Evolutionary conservation across 345 rosid genomes (phyloP).

Genomic region (Aquilaria malaccensis): DNA sequence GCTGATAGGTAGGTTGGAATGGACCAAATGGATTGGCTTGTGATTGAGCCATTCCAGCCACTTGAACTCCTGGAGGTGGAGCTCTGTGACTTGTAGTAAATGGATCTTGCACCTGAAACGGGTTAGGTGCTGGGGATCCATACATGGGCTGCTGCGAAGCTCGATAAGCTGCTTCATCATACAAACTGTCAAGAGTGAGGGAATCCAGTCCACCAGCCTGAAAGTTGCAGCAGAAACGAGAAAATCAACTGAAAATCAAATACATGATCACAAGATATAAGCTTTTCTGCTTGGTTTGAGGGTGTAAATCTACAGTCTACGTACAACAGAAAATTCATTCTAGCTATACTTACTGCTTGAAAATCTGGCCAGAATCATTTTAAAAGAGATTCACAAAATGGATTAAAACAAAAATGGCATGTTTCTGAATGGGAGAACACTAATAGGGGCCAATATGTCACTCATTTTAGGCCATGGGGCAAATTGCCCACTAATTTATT

Average conservation of each 20-base stretch:
- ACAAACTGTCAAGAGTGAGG: slow-evolving; percentile 74
- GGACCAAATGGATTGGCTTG: slow-evolving; percentile 67
- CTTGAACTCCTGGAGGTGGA: slow-evolving; percentile 47
- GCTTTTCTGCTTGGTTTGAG: too few species aligned
- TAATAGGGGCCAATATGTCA: too few species aligned
- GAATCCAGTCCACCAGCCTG: slow-evolving; percentile 98
- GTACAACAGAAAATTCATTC: too few species aligned
- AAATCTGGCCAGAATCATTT: too few species aligned
- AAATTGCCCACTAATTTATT: too few species aligned
- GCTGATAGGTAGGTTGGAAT: slow-evolving; percentile 49
- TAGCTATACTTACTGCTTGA: too few species aligned
- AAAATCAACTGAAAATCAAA: background rate
- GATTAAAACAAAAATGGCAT: too few species aligned
- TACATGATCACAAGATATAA: too few species aligned
- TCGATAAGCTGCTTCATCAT: slow-evolving; percentile 78
- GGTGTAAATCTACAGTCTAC: too few species aligned
- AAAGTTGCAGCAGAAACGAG: slow-evolving; percentile 10
- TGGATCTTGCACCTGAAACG: slow-evolving; percentile 81
- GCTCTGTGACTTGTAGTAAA: slow-evolving; percentile 48
- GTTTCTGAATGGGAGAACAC: too few species aligned
- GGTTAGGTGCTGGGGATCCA: slow-evolving; percentile 83
- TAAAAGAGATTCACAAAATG: too few species aligned
- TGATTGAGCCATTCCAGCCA: slow-evolving; percentile 45
- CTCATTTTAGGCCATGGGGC: too few species aligned
- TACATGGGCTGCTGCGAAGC: slow-evolving; percentile 77